A percentile compares a stretch with the other conserved stretches of the same genome.
Evolutionary conservation across 495 filamentous ascomycete genomes (phyloP).

Genomic region (Alectoria sarmentosa): DNA sequence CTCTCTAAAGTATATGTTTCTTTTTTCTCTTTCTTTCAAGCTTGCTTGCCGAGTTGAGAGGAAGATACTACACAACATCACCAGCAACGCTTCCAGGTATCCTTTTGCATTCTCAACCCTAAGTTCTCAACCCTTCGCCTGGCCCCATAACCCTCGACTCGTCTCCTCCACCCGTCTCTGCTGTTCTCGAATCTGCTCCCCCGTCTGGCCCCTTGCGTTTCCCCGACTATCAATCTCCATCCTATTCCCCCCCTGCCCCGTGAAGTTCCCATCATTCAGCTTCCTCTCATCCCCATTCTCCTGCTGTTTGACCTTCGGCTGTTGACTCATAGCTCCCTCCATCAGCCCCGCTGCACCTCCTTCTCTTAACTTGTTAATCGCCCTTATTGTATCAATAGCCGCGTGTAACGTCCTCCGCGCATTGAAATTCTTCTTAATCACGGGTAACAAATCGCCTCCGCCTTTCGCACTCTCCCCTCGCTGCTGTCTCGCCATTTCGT

Average conservation of each 20-base stretch:
- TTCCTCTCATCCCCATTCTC: constrained; percentile 41
- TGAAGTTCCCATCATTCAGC: too few species aligned
- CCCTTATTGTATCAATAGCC: constrained; percentile 95
- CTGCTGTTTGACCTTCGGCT: constrained; percentile 47
- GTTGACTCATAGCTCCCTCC: constrained; percentile 65
- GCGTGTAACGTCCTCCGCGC: constrained; percentile 88
- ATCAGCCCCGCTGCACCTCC: constrained; percentile 68
- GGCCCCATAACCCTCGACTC: constrained; percentile 51
- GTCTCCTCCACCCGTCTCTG: constrained; percentile 54
- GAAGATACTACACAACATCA: neutral
- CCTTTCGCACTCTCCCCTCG: constrained; percentile 29
- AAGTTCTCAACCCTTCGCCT: constrained; percentile 18
- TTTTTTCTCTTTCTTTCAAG: neutral
- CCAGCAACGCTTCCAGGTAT: neutral
- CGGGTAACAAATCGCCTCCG: constrained; percentile 74
- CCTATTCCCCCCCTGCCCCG: constrained; percentile 26
- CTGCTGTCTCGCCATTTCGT: constrained; percentile 31
- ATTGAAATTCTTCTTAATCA: constrained; percentile 99
- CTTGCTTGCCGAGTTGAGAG: neutral
- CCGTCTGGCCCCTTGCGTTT: constrained; percentile 56
- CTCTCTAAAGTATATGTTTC: neutral
- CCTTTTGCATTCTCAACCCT: neutral
- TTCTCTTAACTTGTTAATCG: constrained; percentile 92
- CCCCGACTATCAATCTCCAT: constrained; percentile 34
- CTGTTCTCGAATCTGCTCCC: constrained; percentile 57